Evolutionary conservation across 768 basidiomycete genomes (phyloP).

Genomic region (Mycena vulgaris): DNA sequence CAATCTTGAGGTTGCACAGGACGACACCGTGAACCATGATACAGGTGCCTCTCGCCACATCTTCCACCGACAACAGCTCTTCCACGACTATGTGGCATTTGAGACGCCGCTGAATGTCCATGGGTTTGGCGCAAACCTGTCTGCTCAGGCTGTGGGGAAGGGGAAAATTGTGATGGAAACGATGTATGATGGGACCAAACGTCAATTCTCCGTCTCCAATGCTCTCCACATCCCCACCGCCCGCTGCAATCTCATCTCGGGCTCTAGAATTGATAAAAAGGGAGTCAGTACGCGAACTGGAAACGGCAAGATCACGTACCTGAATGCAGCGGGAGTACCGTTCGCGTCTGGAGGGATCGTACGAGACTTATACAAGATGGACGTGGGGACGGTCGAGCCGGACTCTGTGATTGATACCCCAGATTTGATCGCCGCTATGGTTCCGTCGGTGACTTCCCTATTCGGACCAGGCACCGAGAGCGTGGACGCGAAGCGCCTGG

Average conservation of each 20-base stretch:
- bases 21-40: conserved; percentile 29
- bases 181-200: background rate
- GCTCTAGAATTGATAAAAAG: conserved; percentile 25
- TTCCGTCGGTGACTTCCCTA: conserved; percentile 8
- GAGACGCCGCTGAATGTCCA: conserved; percentile 19
- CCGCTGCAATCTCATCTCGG: conserved; percentile 36
- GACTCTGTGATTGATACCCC: background rate
- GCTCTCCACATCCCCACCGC: conserved; percentile 27
- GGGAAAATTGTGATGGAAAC: conserved; percentile 21
- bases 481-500: conserved; percentile 3
- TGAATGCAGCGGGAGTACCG: conserved; percentile 10
- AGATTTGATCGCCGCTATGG: conserved; percentile 17
- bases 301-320: conserved; percentile 16
- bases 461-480: conserved; percentile 26
- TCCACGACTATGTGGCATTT: conserved; percentile 15
- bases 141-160: conserved; percentile 26
- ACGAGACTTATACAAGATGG: conserved; percentile 29
- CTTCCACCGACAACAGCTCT: conserved; percentile 6
- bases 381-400: conserved; percentile 3
- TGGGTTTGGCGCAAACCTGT: conserved; percentile 23
- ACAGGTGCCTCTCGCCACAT: conserved; percentile 37
- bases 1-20: background rate
- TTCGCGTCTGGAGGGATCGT: conserved; percentile 18
- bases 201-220: conserved; percentile 21
- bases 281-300: conserved; percentile 29